Evolutionary conservation across 495 filamentous ascomycete species (phyloP).

Genomic region (Podospora pseudocomata): DNA sequence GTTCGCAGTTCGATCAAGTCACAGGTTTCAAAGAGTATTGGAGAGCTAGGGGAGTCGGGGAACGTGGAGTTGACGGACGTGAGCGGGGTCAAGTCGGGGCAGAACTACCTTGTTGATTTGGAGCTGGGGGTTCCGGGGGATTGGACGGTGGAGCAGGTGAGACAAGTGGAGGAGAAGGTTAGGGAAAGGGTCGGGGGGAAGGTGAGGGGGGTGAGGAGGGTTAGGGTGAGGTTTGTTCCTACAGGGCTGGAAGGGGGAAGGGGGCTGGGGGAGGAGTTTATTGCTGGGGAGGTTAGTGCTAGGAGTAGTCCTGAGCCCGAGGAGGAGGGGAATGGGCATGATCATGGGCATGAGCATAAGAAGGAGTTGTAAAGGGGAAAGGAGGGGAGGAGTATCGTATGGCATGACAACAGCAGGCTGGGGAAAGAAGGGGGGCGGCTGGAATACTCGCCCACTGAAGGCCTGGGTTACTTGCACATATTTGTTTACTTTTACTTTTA

Average conservation of each 20-base stretch:
- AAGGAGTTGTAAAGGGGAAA: constrained; percentile 8
- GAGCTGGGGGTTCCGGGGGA: constrained; percentile 70
- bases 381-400: not conserved
- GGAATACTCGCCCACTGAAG: not conserved
- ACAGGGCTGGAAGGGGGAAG: constrained; percentile 37
- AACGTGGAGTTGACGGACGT: constrained; percentile 64
- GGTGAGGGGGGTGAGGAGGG: constrained; percentile 74
- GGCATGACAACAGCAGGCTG: not conserved
- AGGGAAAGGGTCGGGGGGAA: constrained; percentile 65
- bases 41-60: constrained; percentile 39
- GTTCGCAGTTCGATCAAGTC: constrained; percentile 65
- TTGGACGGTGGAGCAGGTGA: constrained; percentile 66
- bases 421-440: not conserved
- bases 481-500: not conserved
- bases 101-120: constrained; percentile 89
- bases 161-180: constrained; percentile 66
- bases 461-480: not conserved
- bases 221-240: constrained; percentile 78
- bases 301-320: constrained; percentile 65
- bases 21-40: constrained; percentile 58
- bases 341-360: constrained; percentile 31
- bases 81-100: constrained; percentile 86
- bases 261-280: constrained; percentile 70
- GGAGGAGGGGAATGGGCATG: constrained; percentile 25
- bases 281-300: constrained; percentile 60